Conservation (phyloP, 768 basidiomycete species). For the Lactarius akahatsu region DNA sequence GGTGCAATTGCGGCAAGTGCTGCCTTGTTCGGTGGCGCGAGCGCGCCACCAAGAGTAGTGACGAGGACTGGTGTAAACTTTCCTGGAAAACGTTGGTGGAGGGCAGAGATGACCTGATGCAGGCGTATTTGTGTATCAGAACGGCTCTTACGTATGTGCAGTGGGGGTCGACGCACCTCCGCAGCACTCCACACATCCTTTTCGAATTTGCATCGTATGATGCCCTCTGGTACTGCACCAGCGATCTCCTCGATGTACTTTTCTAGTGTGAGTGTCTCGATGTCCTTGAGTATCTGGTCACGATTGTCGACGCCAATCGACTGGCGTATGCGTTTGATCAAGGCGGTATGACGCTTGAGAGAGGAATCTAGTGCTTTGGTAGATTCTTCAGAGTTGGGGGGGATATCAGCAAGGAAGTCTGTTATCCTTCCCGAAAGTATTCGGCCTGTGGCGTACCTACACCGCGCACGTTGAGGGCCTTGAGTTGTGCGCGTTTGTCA, state of each 20-base stretch:
- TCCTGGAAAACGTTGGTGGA: slow-evolving; percentile 84
- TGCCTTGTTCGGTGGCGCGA: slow-evolving; percentile 59
- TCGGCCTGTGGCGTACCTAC: slow-evolving; percentile 38
- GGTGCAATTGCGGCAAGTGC: slow-evolving; percentile 54
- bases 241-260: slow-evolving; percentile 97
- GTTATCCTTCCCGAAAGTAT: slow-evolving; percentile 39
- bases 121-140: slow-evolving; percentile 15
- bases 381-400: slow-evolving; percentile 47
- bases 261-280: slow-evolving; percentile 84
- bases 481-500: slow-evolving; percentile 57
- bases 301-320: slow-evolving; percentile 79
- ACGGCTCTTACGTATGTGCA: background rate
- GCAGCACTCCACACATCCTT: slow-evolving; percentile 90
- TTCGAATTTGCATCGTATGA: slow-evolving; percentile 85
- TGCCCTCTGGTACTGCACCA: slow-evolving; percentile 81
- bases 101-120: slow-evolving; percentile 74
- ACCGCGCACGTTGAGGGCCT: slow-evolving; percentile 52
- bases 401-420: background rate
- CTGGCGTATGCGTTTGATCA: slow-evolving; percentile 90
- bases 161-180: slow-evolving; percentile 57
- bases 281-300: slow-evolving; percentile 89
- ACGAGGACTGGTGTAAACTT: slow-evolving; percentile 75
- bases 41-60: slow-evolving; percentile 53
- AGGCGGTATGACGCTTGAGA: slow-evolving; percentile 90
- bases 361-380: slow-evolving; percentile 84